Base-by-base conservation (phyloP, 805 yeast species). In the Metschnikowia drakensbergensis region DNA sequence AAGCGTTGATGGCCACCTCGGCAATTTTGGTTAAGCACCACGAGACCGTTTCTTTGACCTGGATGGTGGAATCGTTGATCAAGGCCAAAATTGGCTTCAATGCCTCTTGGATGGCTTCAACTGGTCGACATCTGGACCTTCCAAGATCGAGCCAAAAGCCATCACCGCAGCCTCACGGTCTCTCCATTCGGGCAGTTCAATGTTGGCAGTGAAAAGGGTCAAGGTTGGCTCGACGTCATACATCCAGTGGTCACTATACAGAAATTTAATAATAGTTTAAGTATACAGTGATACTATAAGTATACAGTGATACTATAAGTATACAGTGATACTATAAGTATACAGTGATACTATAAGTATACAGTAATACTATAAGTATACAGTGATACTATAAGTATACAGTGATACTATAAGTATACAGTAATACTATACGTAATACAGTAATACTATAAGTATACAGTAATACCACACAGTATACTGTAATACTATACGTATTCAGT, bases 1-100 rank as follows among this genome's bases (percentile, higher is more conserved):
- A 82, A 4, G 95, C 88, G 45, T 80, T 87, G 53, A 87, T 79
- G 37, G 84, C 88, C 45, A 85, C 71, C 63, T 94, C 98, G 8
- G 97, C 95, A 58, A 94, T 88, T 68, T 97, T 82, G 50, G 99
- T 99, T 51, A 94, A 75, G 71, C 98, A 92, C 99, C 99, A 94
- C 3, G 98, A 95, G 31, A 90, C 97, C 1, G 99, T 91, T 64
- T 94, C 99, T 64, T 88, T 86, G 27, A 94, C 99, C 62, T 89
- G 96, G 55, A 89, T 73, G 32, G 78, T 72, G 28, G 81, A 79
- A 67, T 94, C 98, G 36, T 69, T 73, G 71, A 91, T 88, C 63
- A 92, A 76, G 11, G 66, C 64, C 48, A 91, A 73, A 48, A 94
- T 85, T 22, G 97, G 89, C 31, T 79, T 80, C 53, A 94, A 74